Evolutionary conservation across 768 basidiomycete genomes (phyloP).

Genomic region (Leccinum subgranulosum): DNA sequence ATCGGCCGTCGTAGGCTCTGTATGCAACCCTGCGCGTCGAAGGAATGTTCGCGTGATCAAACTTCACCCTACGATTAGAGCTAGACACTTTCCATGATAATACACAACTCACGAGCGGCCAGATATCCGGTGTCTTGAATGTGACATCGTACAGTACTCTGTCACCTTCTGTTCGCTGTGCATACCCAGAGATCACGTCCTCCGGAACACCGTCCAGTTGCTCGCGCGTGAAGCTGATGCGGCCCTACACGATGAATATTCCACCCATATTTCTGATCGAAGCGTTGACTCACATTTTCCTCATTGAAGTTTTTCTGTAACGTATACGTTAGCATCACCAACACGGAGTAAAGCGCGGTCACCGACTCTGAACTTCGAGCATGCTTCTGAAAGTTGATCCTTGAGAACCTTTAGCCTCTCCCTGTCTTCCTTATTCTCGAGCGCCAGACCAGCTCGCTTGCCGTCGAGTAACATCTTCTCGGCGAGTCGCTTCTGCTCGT

Average conservation of each 20-base stretch:
- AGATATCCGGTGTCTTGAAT: constrained; percentile 80
- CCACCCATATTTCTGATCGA: neutral
- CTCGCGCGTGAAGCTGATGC: constrained; percentile 61
- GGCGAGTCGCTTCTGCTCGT: constrained; percentile 73
- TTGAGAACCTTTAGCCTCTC: constrained; percentile 56
- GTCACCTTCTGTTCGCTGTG: constrained; percentile 55
- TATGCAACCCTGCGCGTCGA: constrained; percentile 63
- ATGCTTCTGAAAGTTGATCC: constrained; percentile 74
- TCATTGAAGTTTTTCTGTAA: constrained; percentile 81
- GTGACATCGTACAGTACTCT: constrained; percentile 67
- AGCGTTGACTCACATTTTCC: constrained; percentile 54
- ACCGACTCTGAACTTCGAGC: constrained; percentile 75
- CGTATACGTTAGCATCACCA: neutral
- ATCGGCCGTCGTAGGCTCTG: constrained; percentile 62
- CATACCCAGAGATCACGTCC: constrained; percentile 74
- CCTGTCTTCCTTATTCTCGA: constrained; percentile 58
- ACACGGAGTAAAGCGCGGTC: neutral
- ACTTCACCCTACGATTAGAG: constrained; percentile 37
- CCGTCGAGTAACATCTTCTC: constrained; percentile 81
- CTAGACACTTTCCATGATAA: neutral
- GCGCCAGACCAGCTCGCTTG: constrained; percentile 71
- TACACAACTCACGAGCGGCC: constrained; percentile 56
- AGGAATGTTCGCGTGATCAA: constrained; percentile 71
- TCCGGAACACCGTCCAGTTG: constrained; percentile 81
- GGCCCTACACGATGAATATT: constrained; percentile 39